phyloP scores from a whole-genome alignment of 495 filamentous ascomycete species.

The Astrocystis sublimbata region DNA sequence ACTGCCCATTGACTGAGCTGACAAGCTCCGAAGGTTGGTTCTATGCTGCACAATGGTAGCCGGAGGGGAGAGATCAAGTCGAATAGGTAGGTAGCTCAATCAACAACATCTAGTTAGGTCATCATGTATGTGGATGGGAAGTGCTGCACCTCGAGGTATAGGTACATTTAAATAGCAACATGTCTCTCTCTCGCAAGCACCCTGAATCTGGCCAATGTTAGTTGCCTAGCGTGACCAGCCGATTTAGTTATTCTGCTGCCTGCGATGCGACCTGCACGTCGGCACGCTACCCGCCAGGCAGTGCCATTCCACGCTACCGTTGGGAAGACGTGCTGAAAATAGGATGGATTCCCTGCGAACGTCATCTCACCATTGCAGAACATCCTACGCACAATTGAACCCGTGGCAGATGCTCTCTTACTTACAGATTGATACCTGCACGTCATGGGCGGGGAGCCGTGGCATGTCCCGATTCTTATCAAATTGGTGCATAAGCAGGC shows the following conservation, averaged over 20 bases:
- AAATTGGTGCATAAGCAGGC: too few relatives aligned
- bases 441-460: background rate
- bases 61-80: background rate
- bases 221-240: constrained; percentile 13
- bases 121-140: background rate
- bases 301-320: background rate
- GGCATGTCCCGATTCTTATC: too few relatives aligned
- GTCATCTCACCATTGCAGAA: background rate
- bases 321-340: background rate
- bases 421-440: too few relatives aligned
- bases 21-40: background rate
- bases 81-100: background rate
- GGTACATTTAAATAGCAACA: constrained; percentile 1
- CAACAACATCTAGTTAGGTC: background rate
- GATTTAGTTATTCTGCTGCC: constrained; percentile 33
- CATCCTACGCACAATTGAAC: background rate
- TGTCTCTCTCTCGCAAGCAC: background rate
- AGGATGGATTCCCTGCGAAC: background rate
- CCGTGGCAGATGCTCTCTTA: too few relatives aligned
- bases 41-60: background rate
- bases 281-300: background rate
- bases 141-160: background rate
- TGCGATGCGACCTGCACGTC: constrained; percentile 2
- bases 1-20: constrained; percentile 10
- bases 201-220: background rate